Percentiles rank a stretch among this genome's conserved stretches.
These are phyloP conservation scores for Leptodontidium sp. DNA, from an alignment of 2,329 filamentous ascomycete species.

Conservation along the genomic window DNA sequence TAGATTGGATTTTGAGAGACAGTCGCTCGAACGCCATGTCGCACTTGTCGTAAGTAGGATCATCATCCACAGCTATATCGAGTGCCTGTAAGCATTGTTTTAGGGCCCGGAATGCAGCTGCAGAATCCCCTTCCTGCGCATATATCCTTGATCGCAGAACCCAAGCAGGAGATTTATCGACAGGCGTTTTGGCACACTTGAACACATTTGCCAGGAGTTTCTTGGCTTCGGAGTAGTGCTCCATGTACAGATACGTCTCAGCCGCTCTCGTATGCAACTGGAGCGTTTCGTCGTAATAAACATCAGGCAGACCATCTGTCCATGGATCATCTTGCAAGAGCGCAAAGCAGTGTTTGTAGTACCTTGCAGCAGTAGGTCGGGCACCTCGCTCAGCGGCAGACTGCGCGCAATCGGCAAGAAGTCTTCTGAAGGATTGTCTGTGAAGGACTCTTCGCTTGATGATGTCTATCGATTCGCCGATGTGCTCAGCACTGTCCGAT, in stretches of 20 bases:
- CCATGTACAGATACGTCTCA: constrained; percentile 84
- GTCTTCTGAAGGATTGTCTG: constrained; percentile 70
- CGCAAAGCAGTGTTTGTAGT: constrained; percentile 77
- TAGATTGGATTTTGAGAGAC: constrained; percentile 65
- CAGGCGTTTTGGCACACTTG: constrained; percentile 70
- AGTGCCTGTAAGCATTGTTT: constrained; percentile 76
- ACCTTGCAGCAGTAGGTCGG: constrained; percentile 81
- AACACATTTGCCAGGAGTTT: constrained; percentile 76
- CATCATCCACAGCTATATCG: constrained; percentile 69
- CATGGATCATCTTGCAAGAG: constrained; percentile 85
- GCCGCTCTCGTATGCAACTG: constrained; percentile 80
- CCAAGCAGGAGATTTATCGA: constrained; percentile 85
- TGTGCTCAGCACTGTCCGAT: constrained; percentile 81
- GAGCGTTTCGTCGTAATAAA: constrained; percentile 86
- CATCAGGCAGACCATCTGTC: constrained; percentile 73
- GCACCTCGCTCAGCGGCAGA: constrained; percentile 84
- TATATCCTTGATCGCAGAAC: constrained; percentile 83
- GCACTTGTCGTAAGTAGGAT: constrained; percentile 77
- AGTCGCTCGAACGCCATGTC: constrained; percentile 76
- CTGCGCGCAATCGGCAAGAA: constrained; percentile 82
- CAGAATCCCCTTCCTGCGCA: constrained; percentile 75
- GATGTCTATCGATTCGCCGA: constrained; percentile 78
- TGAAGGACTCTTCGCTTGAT: constrained; percentile 71
- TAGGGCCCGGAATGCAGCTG: constrained; percentile 72
- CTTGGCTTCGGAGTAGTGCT: constrained; percentile 72